A percentile compares a stretch with the other conserved stretches of the same genome.
phyloP scores from a whole-genome alignment of 495 filamentous ascomycete species.

The Penicillium soppii region DNA sequence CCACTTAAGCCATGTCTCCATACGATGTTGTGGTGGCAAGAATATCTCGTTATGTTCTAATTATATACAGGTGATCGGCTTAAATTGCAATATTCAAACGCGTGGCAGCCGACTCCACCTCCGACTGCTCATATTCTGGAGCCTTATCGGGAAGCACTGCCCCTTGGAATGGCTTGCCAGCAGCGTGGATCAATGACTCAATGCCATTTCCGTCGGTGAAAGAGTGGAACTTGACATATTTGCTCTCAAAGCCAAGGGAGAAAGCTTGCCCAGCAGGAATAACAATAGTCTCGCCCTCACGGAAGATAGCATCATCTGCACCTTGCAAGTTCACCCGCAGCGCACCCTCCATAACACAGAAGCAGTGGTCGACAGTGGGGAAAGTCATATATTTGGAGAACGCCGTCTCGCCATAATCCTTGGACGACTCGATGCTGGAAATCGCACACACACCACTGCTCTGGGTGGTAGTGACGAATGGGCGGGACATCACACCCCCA shows the following conservation, averaged over 20 bases:
- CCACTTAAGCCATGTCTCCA: too few species aligned
- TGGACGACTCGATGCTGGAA: constrained; percentile 44
- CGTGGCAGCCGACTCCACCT: constrained; percentile 14
- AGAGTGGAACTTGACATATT: constrained; percentile 41
- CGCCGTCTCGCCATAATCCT: constrained; percentile 27
- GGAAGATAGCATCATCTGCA: constrained; percentile 23
- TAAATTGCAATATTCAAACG: constrained; percentile 23
- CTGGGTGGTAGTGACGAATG: constrained; percentile 45
- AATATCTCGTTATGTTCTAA: too few species aligned
- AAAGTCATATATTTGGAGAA: constrained; percentile 38
- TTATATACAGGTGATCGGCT: neutral
- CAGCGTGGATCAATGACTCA: constrained; percentile 31
- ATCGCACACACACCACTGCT: constrained; percentile 44
- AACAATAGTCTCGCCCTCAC: constrained; percentile 43
- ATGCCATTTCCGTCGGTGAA: constrained; percentile 46
- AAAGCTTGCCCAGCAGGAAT: constrained; percentile 42
- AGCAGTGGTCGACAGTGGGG: constrained; percentile 38
- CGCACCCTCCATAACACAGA: constrained; percentile 39
- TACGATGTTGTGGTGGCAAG: too few species aligned
- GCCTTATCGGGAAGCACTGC: constrained; percentile 30
- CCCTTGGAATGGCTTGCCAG: constrained; percentile 23
- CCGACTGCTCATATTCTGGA: constrained; percentile 20
- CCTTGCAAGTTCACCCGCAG: constrained; percentile 36
- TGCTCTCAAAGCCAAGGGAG: constrained; percentile 35
- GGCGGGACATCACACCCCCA: constrained; percentile 43